These are phyloP conservation scores for Phytophthora parvispora DNA, from an alignment of 352 stramenopile species.

Conservation along the genomic window DNA sequence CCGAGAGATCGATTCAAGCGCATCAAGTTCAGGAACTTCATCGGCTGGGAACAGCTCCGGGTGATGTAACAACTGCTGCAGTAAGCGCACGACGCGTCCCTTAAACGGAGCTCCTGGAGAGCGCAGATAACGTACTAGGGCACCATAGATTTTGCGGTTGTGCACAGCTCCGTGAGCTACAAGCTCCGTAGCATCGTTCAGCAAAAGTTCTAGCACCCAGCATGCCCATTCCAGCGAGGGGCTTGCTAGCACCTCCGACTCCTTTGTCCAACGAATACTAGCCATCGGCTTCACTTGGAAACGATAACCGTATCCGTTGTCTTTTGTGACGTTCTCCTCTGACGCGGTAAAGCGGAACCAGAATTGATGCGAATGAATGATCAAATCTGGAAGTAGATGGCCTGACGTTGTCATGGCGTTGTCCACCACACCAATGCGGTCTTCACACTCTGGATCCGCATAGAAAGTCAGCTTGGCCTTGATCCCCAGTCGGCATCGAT, in stretches of 20 bases:
- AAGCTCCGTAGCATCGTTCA: constrained; percentile 80
- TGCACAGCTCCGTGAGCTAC: constrained; percentile 78
- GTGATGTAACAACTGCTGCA: constrained; percentile 81
- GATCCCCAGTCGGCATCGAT: constrained; percentile 72
- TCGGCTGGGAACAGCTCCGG: constrained; percentile 65
- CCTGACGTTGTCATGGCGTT: constrained; percentile 43
- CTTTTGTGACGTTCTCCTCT: constrained; percentile 70
- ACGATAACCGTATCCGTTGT: constrained; percentile 83
- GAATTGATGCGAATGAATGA: constrained; percentile 81
- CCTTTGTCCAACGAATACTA: constrained; percentile 86
- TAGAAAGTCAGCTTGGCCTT: constrained; percentile 85
- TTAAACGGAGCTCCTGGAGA: constrained; percentile 88
- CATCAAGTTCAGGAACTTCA: constrained; percentile 69
- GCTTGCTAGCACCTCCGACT: constrained; percentile 77
- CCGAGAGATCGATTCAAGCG: constrained; percentile 69
- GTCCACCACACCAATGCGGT: constrained; percentile 64
- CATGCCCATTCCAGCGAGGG: constrained; percentile 90
- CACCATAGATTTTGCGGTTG: constrained; percentile 84
- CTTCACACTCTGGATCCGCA: constrained; percentile 72
- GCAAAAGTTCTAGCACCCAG: constrained; percentile 84
- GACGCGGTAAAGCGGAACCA: constrained; percentile 86
- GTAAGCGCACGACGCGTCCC: constrained; percentile 72
- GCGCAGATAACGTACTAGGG: constrained; percentile 83
- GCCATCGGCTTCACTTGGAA: constrained; percentile 86
- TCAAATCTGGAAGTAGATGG: constrained; percentile 65